phyloP scores from a whole-genome alignment of 2,329 filamentous ascomycete genomes.

The Xylaria digitata region DNA sequence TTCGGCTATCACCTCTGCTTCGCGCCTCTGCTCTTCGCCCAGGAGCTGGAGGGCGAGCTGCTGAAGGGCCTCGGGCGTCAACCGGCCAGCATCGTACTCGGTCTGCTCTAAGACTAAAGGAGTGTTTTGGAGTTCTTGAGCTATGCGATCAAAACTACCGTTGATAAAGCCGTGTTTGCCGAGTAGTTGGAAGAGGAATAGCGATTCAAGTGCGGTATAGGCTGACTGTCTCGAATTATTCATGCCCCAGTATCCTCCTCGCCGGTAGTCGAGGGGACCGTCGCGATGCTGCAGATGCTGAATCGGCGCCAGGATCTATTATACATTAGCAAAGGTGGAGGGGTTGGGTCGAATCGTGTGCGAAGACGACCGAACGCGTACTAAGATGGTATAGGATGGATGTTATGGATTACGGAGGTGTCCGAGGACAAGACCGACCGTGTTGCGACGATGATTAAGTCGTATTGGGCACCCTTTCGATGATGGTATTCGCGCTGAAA shows the following conservation, averaged over 20 bases:
- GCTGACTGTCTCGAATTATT: slow-evolving; percentile 64
- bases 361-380: slow-evolving; percentile 43
- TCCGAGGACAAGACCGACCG: slow-evolving; percentile 45
- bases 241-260: slow-evolving; percentile 67
- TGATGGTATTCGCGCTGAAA: slow-evolving; percentile 48
- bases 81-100: slow-evolving; percentile 77
- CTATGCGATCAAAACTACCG: slow-evolving; percentile 76
- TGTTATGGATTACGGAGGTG: slow-evolving; percentile 35
- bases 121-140: slow-evolving; percentile 79
- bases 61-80: slow-evolving; percentile 82
- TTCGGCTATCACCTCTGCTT: slow-evolving; percentile 56
- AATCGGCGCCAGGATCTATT: slow-evolving; percentile 65
- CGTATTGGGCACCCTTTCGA: slow-evolving; percentile 41
- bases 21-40: slow-evolving; percentile 74
- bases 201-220: slow-evolving; percentile 87
- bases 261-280: slow-evolving; percentile 66
- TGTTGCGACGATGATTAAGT: slow-evolving; percentile 42
- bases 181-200: slow-evolving; percentile 86
- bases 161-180: slow-evolving; percentile 73
- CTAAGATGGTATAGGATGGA: slow-evolving; percentile 35
- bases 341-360: slow-evolving; percentile 24
- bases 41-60: slow-evolving; percentile 81
- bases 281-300: slow-evolving; percentile 64
- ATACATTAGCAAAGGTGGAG: slow-evolving; percentile 43
- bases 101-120: slow-evolving; percentile 75